These are phyloP conservation scores for Epichloe gansuensis DNA, from an alignment of 2,329 filamentous ascomycete genomes.

Conservation along the genomic window DNA sequence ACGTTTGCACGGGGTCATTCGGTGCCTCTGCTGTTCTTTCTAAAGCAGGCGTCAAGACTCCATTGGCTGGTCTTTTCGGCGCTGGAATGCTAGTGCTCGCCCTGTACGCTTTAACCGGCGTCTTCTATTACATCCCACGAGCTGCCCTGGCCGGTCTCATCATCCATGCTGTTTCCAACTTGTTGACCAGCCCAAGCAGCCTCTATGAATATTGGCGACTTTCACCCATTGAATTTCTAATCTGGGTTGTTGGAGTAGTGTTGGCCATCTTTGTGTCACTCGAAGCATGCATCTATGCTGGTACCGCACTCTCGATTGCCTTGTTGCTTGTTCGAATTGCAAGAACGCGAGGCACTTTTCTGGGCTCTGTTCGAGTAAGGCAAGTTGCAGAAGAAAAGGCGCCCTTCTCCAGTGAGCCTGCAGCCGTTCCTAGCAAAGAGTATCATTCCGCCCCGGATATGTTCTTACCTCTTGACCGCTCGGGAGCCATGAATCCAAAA, in stretches of 20 bases:
- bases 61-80: conserved; percentile 66
- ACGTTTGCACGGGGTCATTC: conserved; percentile 34
- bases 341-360: conserved; percentile 32
- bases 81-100: conserved; percentile 63
- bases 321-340: conserved; percentile 33
- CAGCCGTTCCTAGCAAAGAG: not conserved
- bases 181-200: conserved; percentile 60
- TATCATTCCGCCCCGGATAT: conserved; percentile 15
- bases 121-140: conserved; percentile 73
- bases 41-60: conserved; percentile 70
- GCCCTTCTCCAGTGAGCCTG: not conserved
- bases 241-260: conserved; percentile 63
- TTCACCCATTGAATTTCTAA: conserved; percentile 58
- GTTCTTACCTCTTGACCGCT: conserved; percentile 28
- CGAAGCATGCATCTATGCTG: conserved; percentile 38
- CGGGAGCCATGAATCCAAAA: conserved; percentile 32
- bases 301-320: conserved; percentile 28
- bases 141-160: conserved; percentile 62
- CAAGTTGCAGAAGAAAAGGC: conserved; percentile 6
- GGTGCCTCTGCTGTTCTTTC: conserved; percentile 69
- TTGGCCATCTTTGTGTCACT: conserved; percentile 36
- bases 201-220: conserved; percentile 70
- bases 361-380: conserved; percentile 24
- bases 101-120: conserved; percentile 61
- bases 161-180: conserved; percentile 69